phyloP scores from a whole-genome alignment of 345 rosid species.

The Populus nigra region DNA sequence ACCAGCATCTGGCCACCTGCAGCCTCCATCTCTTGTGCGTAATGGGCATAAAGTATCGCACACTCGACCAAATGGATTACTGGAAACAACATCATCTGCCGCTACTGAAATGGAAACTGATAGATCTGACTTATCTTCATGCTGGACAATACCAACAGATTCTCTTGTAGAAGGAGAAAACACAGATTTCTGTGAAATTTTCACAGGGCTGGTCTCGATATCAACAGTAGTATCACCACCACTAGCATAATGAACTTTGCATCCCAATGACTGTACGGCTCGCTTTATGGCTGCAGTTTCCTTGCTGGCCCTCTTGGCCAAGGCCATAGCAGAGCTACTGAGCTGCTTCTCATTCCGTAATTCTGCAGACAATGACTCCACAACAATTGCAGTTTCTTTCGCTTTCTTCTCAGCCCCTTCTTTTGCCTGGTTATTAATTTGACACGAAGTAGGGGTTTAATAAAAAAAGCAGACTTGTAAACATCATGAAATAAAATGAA shows the following conservation, averaged over 20 bases:
- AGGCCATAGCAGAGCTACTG: conserved; percentile 55
- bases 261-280: conserved; percentile 82
- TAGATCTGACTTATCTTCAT: conserved; percentile 50
- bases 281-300: conserved; percentile 64
- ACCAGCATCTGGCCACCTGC: conserved; percentile 88
- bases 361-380: conserved; percentile 60
- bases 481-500: no score
- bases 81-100: conserved; percentile 45
- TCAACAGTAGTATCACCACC: conserved; percentile 58
- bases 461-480: background rate
- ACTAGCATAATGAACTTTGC: conserved; percentile 69
- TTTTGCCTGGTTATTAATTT: conserved; percentile 55
- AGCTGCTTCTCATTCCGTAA: conserved; percentile 59
- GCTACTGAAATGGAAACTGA: conserved; percentile 58
- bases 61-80: conserved; percentile 35
- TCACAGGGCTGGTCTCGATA: conserved; percentile 40
- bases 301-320: conserved; percentile 66
- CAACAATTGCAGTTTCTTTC: conserved; percentile 37
- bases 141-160: conserved; percentile 24
- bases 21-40: conserved; percentile 66
- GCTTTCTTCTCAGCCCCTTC: conserved; percentile 71
- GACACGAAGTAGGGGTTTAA: background rate
- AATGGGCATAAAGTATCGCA: conserved; percentile 71
- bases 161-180: conserved; percentile 34
- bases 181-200: conserved; percentile 25